These are phyloP conservation scores for Phaeosphaeriaceae sp. DNA, from an alignment of 2,329 filamentous ascomycete genomes.

Conservation along the genomic window DNA sequence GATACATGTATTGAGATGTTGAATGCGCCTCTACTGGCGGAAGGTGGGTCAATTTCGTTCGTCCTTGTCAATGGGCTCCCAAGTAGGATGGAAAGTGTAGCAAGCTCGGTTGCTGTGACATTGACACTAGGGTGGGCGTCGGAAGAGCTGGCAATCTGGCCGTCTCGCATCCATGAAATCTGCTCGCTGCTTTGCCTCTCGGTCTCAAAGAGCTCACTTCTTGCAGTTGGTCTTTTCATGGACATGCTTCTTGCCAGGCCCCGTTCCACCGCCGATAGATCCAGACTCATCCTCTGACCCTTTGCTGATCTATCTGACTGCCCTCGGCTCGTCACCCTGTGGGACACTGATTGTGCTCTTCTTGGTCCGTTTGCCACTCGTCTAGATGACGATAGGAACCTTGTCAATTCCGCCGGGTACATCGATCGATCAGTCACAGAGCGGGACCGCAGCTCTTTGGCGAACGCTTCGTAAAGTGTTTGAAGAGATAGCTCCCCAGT, in stretches of 20 bases:
- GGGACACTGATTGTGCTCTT: slow-evolving; percentile 29
- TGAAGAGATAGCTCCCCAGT: slow-evolving; percentile 34
- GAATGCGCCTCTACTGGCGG: slow-evolving; percentile 29
- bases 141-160: slow-evolving; percentile 25
- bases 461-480: slow-evolving; percentile 35
- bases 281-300: slow-evolving; percentile 25
- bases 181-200: slow-evolving; percentile 9
- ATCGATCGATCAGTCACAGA: slow-evolving; percentile 28
- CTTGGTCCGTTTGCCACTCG: slow-evolving; percentile 13
- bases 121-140: slow-evolving; percentile 21
- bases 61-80: slow-evolving; percentile 24
- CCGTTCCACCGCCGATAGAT: slow-evolving; percentile 21
- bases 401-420: slow-evolving; percentile 31
- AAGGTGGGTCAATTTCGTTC: slow-evolving; percentile 3
- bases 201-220: slow-evolving; percentile 13
- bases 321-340: slow-evolving; percentile 11
- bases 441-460: slow-evolving; percentile 28
- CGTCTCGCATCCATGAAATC: slow-evolving; percentile 33
- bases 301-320: slow-evolving; percentile 17
- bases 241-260: slow-evolving; percentile 23
- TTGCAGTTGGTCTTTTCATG: slow-evolving; percentile 21
- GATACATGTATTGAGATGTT: slow-evolving; percentile 30
- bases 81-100: slow-evolving; percentile 37
- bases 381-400: slow-evolving; percentile 28
- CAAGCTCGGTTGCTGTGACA: slow-evolving; percentile 34